These are phyloP conservation scores for Coemansia sp. DNA, from an alignment of 192 early-diverging fungal species.

Conservation along the genomic window DNA sequence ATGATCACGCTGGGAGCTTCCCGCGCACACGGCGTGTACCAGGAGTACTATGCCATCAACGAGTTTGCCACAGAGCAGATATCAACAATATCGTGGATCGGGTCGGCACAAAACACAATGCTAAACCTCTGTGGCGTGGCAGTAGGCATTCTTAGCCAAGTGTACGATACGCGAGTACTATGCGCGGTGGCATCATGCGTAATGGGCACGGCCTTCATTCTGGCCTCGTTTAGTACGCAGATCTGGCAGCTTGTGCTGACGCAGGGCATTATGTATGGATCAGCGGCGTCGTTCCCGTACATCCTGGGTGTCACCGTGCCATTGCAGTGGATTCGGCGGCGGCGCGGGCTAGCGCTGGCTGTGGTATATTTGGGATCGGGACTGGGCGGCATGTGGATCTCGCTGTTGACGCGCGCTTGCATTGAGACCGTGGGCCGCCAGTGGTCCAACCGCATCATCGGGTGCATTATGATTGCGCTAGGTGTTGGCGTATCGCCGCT, in stretches of 20 bases:
- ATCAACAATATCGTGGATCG: constrained; percentile 49
- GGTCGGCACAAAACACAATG: constrained; percentile 47
- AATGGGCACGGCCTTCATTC: constrained; percentile 41
- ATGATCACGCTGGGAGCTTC: constrained; percentile 52
- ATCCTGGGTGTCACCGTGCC: constrained; percentile 48
- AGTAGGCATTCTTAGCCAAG: constrained; percentile 43
- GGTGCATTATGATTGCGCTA: constrained; percentile 29
- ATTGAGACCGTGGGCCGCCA: constrained; percentile 33
- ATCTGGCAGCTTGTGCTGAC: constrained; percentile 58
- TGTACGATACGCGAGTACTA: constrained; percentile 29
- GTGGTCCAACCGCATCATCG: constrained; percentile 48
- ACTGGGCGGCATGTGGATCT: constrained; percentile 52
- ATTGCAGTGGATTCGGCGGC: constrained; percentile 40
- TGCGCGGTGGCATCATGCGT: constrained; percentile 22
- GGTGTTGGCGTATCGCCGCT: constrained; percentile 44
- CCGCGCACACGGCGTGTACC: constrained; percentile 54
- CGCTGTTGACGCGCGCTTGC: constrained; percentile 24
- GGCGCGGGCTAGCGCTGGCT: constrained; percentile 41
- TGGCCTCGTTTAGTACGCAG: constrained; percentile 55
- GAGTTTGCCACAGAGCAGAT: constrained; percentile 32
- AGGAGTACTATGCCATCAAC: constrained; percentile 39
- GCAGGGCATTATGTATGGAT: constrained; percentile 53
- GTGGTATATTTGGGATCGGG: constrained; percentile 45
- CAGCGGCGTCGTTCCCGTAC: constrained; percentile 46
- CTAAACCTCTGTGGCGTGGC: constrained; percentile 48